Evolutionary conservation across 78 protist species (phyloP).

Genomic region (Acrasis kona): DNA sequence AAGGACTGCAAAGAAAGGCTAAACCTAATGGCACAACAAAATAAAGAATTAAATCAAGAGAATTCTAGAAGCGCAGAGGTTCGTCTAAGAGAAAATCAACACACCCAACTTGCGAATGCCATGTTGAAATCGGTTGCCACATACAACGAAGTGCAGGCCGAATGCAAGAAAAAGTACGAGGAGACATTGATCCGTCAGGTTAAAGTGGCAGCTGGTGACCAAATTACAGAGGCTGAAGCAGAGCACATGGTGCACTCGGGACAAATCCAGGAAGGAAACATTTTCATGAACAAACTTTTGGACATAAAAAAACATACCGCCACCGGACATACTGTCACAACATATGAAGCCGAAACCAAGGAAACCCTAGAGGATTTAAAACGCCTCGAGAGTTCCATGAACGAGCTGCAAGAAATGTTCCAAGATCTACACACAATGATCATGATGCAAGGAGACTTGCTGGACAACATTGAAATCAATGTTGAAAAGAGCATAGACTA

Average conservation of each 20-base stretch:
- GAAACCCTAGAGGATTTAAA: slow-evolving; percentile 63
- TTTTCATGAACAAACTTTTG: slow-evolving; percentile 27
- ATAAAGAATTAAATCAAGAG: neutral
- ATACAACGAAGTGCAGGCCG: slow-evolving; percentile 52
- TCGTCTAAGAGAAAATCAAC: neutral
- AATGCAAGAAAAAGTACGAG: slow-evolving; percentile 43
- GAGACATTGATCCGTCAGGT: slow-evolving; percentile 21
- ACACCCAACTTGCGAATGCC: slow-evolving; percentile 2
- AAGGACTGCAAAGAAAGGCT: too few relatives aligned
- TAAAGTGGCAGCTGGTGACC: neutral
- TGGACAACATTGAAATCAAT: slow-evolving; percentile 57
- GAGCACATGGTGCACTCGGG: neutral
- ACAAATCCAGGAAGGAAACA: slow-evolving; percentile 4
- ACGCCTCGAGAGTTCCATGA: slow-evolving; percentile 50
- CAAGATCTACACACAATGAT: slow-evolving; percentile 70
- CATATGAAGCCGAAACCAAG: slow-evolving; percentile 52
- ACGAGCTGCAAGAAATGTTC: slow-evolving; percentile 70
- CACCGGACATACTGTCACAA: too few relatives aligned
- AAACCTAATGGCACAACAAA: too few relatives aligned
- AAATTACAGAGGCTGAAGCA: neutral
- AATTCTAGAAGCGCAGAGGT: neutral
- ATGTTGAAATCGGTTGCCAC: slow-evolving; percentile 62
- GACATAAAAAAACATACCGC: slow-evolving; percentile 46
- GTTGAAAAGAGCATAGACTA: slow-evolving; percentile 50
- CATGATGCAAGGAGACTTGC: slow-evolving; percentile 56